phyloP scores from a whole-genome alignment of 2,329 filamentous ascomycete genomes.

The Dendrostoma leiphaemia region DNA sequence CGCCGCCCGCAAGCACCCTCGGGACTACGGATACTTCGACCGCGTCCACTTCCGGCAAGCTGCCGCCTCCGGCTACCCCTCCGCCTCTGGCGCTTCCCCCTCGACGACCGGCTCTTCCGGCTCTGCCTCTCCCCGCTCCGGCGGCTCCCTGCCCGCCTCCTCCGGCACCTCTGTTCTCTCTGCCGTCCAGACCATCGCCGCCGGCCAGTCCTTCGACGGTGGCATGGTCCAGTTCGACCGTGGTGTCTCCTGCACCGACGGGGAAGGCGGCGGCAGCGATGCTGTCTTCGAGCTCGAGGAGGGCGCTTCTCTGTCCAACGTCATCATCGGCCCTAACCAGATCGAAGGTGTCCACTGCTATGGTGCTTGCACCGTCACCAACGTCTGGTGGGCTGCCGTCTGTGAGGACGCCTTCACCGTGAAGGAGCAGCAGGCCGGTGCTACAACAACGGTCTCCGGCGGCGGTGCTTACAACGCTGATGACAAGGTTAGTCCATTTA shows the following conservation, averaged over 20 bases:
- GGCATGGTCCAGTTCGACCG: conserved; percentile 32
- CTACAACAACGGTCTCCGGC: conserved; percentile 35
- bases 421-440: conserved; percentile 29
- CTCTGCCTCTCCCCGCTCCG: no score
- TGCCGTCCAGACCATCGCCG: conserved; percentile 16
- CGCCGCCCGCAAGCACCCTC: no score
- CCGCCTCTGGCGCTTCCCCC: no score
- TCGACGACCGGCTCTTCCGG: no score
- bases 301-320: conserved; percentile 49
- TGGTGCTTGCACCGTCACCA: conserved; percentile 39
- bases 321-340: conserved; percentile 48
- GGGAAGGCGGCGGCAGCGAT: conserved; percentile 28
- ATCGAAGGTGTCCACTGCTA: conserved; percentile 49
- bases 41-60: no score
- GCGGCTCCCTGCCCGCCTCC: conserved; percentile 11
- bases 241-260: conserved; percentile 18
- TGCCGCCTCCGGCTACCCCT: no score
- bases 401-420: conserved; percentile 36
- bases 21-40: no score
- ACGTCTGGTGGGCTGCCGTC: conserved; percentile 35
- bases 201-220: conserved; percentile 23
- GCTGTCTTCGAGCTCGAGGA: conserved; percentile 50
- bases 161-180: conserved; percentile 11
- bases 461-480: conserved; percentile 35
- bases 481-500: conserved; percentile 27